Base-by-base conservation (phyloP, 805 yeast genomes). In the Spathaspora sp. region DNA sequence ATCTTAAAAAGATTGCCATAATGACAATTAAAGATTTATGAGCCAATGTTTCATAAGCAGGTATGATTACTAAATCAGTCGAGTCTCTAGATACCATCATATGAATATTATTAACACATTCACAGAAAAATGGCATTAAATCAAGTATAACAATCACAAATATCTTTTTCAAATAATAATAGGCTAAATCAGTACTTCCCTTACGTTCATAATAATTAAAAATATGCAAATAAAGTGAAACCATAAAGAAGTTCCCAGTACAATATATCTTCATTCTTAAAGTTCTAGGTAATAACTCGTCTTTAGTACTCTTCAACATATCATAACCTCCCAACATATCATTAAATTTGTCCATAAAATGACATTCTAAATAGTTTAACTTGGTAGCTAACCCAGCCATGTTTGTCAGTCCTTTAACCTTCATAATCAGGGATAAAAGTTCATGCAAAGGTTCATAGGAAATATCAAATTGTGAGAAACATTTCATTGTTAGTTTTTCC, bases 1-100 rank as follows among this genome's bases (percentile, higher is more conserved):
- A 49, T 48, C 69, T 57, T 2, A 65, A 28, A 32, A 60, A 50
- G 1, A 70, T 19, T 2, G 67, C 57, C 18, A 69, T 54, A 20
- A 55, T 50, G 4, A 70, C 38, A 48, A 69, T 68, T 26, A 60
- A 60, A 3, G 63, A 55, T 51, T 64, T 69, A 52, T 72, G 76
- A 44, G 62, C 56, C 32, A 61, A 46, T 3, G 53, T 45, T 39
- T 67, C 64, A n/a, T 70, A 47, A 6, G 60, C 49, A 16, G 84
- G 82, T 47, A 72, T 78, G 29, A 80, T 49, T 12, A 72, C 58
- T 45, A 70, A 64, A 44, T 71, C 78, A 4, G 75, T 68, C 0
- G 76, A 73, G 2, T 61, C 57, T 3, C 76, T 80, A 56, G 79
- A 78, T 53, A 72, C 69, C 2, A 57, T 45, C 2, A 60, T 55